Evolutionary conservation across 148 eudicot genomes (phyloP).

Genomic region (Heliosperma pusillum): DNA sequence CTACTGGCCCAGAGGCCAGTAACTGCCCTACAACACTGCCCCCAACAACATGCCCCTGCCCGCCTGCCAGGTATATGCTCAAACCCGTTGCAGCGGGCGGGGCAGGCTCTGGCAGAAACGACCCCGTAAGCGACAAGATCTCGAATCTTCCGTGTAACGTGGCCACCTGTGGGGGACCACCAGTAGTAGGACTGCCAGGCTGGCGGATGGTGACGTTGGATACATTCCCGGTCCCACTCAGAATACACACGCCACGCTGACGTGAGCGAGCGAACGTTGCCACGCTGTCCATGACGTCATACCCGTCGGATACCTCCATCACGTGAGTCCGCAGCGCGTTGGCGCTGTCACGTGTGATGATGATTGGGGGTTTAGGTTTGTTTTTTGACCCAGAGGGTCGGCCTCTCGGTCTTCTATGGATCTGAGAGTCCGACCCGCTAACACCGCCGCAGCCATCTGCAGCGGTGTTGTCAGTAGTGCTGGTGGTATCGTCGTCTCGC

Average conservation of each 20-base stretch:
- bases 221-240: constrained; percentile 73
- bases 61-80: constrained; percentile 72
- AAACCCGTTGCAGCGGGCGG: constrained; percentile 80
- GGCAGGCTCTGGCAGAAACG: constrained; percentile 79
- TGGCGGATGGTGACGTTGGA: constrained; percentile 81
- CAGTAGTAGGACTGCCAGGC: constrained; percentile 48
- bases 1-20: constrained; percentile 66
- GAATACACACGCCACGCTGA: constrained; percentile 74
- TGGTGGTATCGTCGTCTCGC: constrained; percentile 36
- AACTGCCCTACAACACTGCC: constrained; percentile 74
- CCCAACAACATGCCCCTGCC: constrained; percentile 87
- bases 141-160: constrained; percentile 81
- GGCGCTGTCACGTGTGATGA: constrained; percentile 77
- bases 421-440: constrained; percentile 27
- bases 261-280: constrained; percentile 66
- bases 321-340: constrained; percentile 87
- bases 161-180: constrained; percentile 37
- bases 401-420: constrained; percentile 52
- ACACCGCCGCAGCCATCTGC: constrained; percentile 17
- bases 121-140: constrained; percentile 70
- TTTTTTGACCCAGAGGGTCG: constrained; percentile 85
- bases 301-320: constrained; percentile 80
- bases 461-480: constrained; percentile 28
- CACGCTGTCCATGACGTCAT: constrained; percentile 68
- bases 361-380: constrained; percentile 84